phyloP scores from a whole-genome alignment of 805 yeast species.

The Hanseniaspora guilliermondii region DNA sequence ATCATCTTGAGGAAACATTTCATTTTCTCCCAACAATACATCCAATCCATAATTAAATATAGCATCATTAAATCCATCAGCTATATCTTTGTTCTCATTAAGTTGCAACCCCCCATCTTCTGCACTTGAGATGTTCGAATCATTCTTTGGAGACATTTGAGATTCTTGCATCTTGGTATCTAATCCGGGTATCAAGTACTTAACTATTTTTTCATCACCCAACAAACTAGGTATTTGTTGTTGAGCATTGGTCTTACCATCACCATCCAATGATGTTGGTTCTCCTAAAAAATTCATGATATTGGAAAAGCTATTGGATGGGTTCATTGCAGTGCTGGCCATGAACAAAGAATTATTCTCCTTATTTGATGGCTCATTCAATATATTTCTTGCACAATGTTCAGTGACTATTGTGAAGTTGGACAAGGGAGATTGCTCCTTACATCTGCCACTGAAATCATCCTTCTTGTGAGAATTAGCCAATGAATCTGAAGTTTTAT shows the following conservation, averaged over 20 bases:
- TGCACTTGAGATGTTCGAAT: neutral
- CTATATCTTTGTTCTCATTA: neutral
- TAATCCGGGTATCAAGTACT: conserved; percentile 13
- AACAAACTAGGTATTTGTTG: conserved; percentile 13
- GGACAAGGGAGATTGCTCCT: neutral
- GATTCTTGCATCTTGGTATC: neutral
- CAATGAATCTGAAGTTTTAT: neutral
- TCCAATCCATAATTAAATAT: conserved; percentile 5
- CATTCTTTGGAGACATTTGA: neutral
- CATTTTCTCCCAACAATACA: conserved; percentile 7
- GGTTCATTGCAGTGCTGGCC: neutral
- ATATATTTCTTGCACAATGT: conserved; percentile 12
- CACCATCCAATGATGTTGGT: neutral
- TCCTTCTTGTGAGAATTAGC: neutral
- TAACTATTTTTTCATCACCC: conserved; percentile 12
- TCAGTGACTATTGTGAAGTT: conserved; percentile 13
- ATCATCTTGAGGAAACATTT: conserved; percentile 13
- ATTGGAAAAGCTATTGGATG: neutral
- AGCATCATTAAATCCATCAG: neutral
- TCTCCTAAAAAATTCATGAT: neutral
- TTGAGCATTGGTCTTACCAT: neutral
- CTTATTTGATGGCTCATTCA: neutral
- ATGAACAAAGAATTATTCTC: neutral
- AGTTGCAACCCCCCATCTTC: neutral
- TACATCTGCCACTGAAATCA: neutral